These are phyloP conservation scores for Pisolithus sp. DNA, from an alignment of 768 basidiomycete species.

Conservation along the genomic window DNA sequence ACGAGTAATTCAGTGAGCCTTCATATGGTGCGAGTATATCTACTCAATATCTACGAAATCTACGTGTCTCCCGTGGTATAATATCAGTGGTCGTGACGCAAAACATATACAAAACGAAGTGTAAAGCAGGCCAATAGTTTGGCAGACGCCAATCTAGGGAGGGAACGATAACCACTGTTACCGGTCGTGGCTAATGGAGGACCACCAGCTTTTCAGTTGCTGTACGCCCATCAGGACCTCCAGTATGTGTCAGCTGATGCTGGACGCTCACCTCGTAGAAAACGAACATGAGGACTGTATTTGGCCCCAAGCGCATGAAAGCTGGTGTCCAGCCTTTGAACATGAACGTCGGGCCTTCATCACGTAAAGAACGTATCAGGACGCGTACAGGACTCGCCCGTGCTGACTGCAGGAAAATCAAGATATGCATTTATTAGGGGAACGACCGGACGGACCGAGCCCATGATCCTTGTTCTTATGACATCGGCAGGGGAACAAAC, in stretches of 20 bases:
- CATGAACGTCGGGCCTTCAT: slow-evolving; percentile 72
- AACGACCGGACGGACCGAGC: slow-evolving; percentile 42
- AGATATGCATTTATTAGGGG: slow-evolving; percentile 1
- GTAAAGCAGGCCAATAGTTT: neutral
- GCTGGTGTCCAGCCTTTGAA: slow-evolving; percentile 91
- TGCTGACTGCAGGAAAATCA: slow-evolving; percentile 37
- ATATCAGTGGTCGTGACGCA: neutral
- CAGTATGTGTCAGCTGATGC: neutral
- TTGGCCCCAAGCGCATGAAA: slow-evolving; percentile 77
- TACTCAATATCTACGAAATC: neutral
- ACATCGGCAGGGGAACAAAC: slow-evolving; percentile 78
- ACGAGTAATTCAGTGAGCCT: neutral
- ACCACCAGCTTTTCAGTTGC: slow-evolving; percentile 71
- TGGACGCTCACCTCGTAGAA: slow-evolving; percentile 63
- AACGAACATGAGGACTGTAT: slow-evolving; percentile 79
- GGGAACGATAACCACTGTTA: too few relatives aligned
- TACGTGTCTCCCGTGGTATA: neutral
- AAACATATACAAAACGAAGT: neutral
- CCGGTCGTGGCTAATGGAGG: slow-evolving; percentile 1
- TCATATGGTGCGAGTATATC: neutral
- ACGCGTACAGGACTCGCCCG: slow-evolving; percentile 44
- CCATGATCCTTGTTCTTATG: slow-evolving; percentile 70
- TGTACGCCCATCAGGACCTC: slow-evolving; percentile 21
- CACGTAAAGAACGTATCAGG: slow-evolving; percentile 50
- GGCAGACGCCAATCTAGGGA: too few relatives aligned